Base-by-base conservation (phyloP, 1,139 yeast genomes). In the Waltiozyma solani region DNA sequence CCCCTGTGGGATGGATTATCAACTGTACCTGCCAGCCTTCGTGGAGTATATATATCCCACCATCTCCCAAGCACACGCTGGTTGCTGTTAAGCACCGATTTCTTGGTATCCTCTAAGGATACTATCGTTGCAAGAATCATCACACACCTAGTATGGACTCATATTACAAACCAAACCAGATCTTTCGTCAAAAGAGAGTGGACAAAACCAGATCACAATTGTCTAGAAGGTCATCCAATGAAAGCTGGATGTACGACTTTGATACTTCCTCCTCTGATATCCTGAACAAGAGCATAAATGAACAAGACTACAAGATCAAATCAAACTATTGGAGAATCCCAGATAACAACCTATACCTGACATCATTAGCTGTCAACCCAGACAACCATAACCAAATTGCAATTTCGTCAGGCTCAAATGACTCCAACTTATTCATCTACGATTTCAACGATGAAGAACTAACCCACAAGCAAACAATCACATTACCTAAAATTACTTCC, bases 271-370 rank as follows among this genome's bases (percentile, higher is more conserved):
- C 20, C 3, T 39, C 38, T 12, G 37, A 40, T 5, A 39, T 52
- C 26, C 47, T 56, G 25, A 61, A 60, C 44, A 67, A 69, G 48
- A 59, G 71, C 1, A 68, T 73, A 1, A 58, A 64, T 24, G 60
- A 67, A 47, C 53, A 68, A 32, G 20, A 27, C 11, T 47, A 65
- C 37, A 70, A 68, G 43, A 64, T 76, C 37, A 69, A 69, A 42
- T 75, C 81, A 13, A 72, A 67, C 54, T 82, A 82, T 58, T 83
- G 93, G 94, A 73, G 69, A 47, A 63, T 81, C 7, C 85, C 86
- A 3, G 86, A 80, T 51, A 58, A 63, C 26, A 60, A 68, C 34
- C 62, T 68, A 53, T 73, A 75, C 47, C 63, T 83, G 40, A 79
- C 86, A 0, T 64, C 82, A 0, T 59, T 83, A 45, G 70, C 77